Percentiles rank a stretch among this genome's conserved stretches.
These are phyloP conservation scores for Citrus inodora DNA, from an alignment of 345 rosid species.

Conservation along the genomic window DNA sequence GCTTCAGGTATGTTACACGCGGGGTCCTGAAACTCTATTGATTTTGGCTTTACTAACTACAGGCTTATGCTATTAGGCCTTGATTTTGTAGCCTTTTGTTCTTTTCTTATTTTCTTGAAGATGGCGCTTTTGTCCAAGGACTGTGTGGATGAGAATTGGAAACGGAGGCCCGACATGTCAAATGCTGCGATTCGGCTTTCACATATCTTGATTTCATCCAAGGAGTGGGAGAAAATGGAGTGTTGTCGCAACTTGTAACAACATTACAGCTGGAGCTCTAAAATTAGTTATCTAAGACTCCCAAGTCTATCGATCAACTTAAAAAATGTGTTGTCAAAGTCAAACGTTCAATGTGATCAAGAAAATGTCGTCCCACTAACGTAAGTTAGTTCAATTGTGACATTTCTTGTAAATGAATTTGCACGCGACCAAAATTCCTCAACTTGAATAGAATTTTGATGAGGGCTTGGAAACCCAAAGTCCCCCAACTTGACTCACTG, in stretches of 20 bases:
- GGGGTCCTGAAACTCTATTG: neutral
- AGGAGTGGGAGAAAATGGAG: slow-evolving; percentile 17
- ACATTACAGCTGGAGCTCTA: neutral
- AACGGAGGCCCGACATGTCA: slow-evolving; percentile 27
- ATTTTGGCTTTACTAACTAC: neutral
- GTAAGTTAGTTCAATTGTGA: too few species aligned
- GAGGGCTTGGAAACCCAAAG: neutral
- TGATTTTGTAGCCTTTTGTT: neutral
- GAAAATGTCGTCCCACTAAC: too few species aligned
- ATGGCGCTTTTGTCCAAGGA: slow-evolving; percentile 33
- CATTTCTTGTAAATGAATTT: too few species aligned
- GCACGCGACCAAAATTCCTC: too few species aligned
- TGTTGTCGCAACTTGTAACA: neutral
- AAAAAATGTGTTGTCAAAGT: too few species aligned
- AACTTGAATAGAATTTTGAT: too few species aligned
- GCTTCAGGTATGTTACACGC: slow-evolving; percentile 8
- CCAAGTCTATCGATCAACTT: too few species aligned
- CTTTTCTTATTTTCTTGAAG: slow-evolving; percentile 13
- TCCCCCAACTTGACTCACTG: neutral
- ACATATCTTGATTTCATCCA: slow-evolving; percentile 12
- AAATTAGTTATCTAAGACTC: too few species aligned
- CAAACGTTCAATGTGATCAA: too few species aligned
- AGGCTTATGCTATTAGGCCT: neutral
- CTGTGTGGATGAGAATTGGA: slow-evolving; percentile 29
- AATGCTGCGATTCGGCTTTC: slow-evolving; percentile 29